Percentiles rank a stretch among this genome's conserved stretches.
phyloP scores from a whole-genome alignment of 192 early-diverging fungal species.

The Backusella morwellensis region DNA sequence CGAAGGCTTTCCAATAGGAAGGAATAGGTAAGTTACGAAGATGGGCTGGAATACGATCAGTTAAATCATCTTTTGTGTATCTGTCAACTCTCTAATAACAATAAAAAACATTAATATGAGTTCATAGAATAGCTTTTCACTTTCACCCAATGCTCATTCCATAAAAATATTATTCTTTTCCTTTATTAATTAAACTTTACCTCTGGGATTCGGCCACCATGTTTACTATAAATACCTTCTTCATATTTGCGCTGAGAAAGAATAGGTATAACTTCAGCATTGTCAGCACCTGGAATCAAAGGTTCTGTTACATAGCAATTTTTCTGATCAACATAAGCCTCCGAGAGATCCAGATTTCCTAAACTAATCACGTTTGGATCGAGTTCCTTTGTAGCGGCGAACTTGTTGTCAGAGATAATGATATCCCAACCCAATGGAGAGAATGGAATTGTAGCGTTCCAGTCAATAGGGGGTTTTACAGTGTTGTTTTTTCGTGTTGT shows the following conservation, averaged over 20 bases:
- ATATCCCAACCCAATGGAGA: slow-evolving; percentile 15
- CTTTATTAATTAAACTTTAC: background rate
- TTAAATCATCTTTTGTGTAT: background rate
- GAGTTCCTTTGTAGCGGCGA: slow-evolving; percentile 10
- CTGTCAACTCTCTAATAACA: background rate
- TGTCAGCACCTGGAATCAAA: background rate
- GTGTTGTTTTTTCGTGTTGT: slow-evolving; percentile 25
- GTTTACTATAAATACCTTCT: background rate
- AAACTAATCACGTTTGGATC: slow-evolving; percentile 32
- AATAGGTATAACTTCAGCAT: slow-evolving; percentile 3
- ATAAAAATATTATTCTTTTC: no score
- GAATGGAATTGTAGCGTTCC: slow-evolving; percentile 11
- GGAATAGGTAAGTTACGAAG: slow-evolving; percentile 21
- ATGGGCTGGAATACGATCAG: slow-evolving; percentile 2
- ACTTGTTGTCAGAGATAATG: slow-evolving; percentile 15
- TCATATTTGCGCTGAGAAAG: slow-evolving; percentile 20
- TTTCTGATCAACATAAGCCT: slow-evolving; percentile 2
- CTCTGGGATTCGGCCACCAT: slow-evolving; percentile 18
- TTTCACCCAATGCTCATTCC: no score
- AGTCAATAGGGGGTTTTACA: slow-evolving; percentile 15
- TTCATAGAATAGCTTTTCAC: no score
- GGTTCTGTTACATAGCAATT: slow-evolving; percentile 30
- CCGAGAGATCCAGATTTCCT: slow-evolving; percentile 16
- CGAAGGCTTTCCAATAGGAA: slow-evolving; percentile 20
- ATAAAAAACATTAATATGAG: background rate